Evolutionary conservation across 164 flowering plant species (phyloP).

Genomic region (Dillenia suffruticosa): DNA sequence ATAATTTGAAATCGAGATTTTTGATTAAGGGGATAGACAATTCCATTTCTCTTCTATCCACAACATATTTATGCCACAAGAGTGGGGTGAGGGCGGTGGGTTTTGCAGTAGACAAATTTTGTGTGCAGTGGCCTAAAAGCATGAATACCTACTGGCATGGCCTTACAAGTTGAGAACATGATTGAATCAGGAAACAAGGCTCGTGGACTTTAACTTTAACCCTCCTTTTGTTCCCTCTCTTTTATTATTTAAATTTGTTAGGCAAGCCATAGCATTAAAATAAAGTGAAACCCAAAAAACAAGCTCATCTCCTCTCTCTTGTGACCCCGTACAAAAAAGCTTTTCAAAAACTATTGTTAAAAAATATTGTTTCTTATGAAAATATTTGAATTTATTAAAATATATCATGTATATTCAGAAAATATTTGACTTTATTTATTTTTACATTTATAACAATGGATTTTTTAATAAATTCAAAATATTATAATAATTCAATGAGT

Average conservation of each 20-base stretch:
- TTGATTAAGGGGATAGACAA: too few species aligned
- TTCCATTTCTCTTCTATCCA: neutral
- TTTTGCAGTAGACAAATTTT: neutral
- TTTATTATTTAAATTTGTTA: constrained; percentile 9
- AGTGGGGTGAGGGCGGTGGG: neutral
- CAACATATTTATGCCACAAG: neutral
- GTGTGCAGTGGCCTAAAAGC: too few species aligned
- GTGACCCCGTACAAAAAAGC: constrained; percentile 19
- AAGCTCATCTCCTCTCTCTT: constrained; percentile 13
- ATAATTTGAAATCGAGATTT: too few species aligned
- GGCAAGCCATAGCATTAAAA: constrained; percentile 7
- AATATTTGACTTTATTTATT: too few species aligned
- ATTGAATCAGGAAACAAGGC: constrained; percentile 48
- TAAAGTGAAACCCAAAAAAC: constrained; percentile 17
- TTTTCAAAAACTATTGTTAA: too few species aligned
- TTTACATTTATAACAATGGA: too few species aligned
- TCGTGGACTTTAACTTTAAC: constrained; percentile 43
- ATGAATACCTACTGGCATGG: neutral
- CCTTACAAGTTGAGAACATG: constrained; percentile 23
- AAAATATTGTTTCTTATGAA: too few species aligned
- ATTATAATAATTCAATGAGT: too few species aligned
- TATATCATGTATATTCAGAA: too few species aligned
- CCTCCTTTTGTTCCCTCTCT: constrained; percentile 2
- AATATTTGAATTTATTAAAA: too few species aligned
- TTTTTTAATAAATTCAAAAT: too few species aligned